phyloP scores from a whole-genome alignment of 2,329 filamentous ascomycete genomes.

The Aspergillus tanneri region DNA sequence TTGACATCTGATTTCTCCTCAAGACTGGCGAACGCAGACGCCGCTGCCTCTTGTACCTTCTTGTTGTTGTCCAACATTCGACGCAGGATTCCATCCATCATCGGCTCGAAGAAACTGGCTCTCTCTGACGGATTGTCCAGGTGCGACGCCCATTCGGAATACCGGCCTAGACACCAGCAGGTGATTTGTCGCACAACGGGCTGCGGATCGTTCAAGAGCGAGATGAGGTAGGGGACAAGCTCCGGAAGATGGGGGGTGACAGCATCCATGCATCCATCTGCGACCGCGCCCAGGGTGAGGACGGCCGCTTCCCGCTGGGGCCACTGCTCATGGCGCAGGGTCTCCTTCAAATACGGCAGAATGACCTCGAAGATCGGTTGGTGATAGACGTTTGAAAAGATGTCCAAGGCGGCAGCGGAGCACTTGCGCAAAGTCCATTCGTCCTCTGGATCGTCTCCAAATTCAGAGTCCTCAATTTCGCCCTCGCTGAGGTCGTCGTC shows the following conservation, averaged over 20 bases:
- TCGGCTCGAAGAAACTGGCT: conserved; percentile 80
- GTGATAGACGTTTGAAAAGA: conserved; percentile 88
- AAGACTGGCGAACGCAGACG: conserved; percentile 91
- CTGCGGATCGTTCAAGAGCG: conserved; percentile 77
- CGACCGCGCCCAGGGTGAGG: conserved; percentile 87
- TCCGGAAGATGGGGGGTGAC: conserved; percentile 89
- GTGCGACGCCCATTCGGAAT: conserved; percentile 86
- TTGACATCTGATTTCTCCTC: conserved; percentile 87
- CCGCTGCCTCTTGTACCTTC: conserved; percentile 93
- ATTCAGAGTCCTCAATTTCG: conserved; percentile 74
- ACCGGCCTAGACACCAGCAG: conserved; percentile 94
- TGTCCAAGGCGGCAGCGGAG: conserved; percentile 90
- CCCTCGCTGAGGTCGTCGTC: conserved; percentile 80
- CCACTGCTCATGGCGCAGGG: conserved; percentile 87
- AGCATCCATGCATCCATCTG: conserved; percentile 87
- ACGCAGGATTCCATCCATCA: conserved; percentile 93
- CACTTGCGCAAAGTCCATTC: conserved; percentile 96
- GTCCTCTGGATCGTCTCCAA: conserved; percentile 76
- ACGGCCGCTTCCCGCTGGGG: conserved; percentile 90
- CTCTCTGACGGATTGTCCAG: conserved; percentile 66
- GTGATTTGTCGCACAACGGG: conserved; percentile 95
- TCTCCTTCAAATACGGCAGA: conserved; percentile 85
- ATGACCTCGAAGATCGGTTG: conserved; percentile 86
- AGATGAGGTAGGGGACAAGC: conserved; percentile 85
- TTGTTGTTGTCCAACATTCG: conserved; percentile 98